Evolutionary conservation across 148 eudicot species (phyloP), one percentile per base, ranked within the genome.

Genomic region (Bassia scoparia): DNA sequence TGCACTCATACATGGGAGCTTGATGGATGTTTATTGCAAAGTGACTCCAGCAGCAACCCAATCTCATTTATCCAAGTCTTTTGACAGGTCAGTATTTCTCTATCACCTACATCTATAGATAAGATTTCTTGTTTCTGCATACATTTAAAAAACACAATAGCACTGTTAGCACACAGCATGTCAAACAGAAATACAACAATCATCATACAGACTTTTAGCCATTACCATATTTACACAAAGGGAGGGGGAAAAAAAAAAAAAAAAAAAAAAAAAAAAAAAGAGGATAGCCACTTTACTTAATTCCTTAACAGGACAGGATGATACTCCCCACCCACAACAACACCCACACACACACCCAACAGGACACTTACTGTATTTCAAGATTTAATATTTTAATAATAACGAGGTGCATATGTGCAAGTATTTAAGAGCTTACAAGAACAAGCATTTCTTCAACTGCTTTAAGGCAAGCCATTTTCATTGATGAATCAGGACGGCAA

Each of bases 401-500:
- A 81, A 65, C 34, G 11, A 46, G 6, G 38, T 3, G 50, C 35
- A 14, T 21, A 59, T 16, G 8, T 23, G 64, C 54, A 31, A 27
- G 64, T 35, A 46, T 63, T 61, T 24, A 73, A 78, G 61, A 82
- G 59, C 93, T 75, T 88, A 95, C 98, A 74, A 91, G 88, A 78
- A 81, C 66, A 64, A 95, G 84, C 89, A 95, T 86, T 82, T 91
- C 92, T 81, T 88, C 89, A 38, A 89, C 76, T 15, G 92, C 94
- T 81, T 79, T 78, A 80, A 95, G 80, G 84, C 96, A 95, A 73
- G 86, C 87, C 86, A 87, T 79, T 74, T 89, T 91, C 78, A 88
- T 70, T 20, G 84, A 78, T 73, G 97, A 95, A 66, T 86, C 89
- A 48, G 83, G 83, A 66, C 73, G 75, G 77, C 90, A 88, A 69